Evolutionary conservation across 345 rosid genomes (phyloP), one percentile per base, ranked within the genome.

Genomic region (Ceriops zippeliana): DNA sequence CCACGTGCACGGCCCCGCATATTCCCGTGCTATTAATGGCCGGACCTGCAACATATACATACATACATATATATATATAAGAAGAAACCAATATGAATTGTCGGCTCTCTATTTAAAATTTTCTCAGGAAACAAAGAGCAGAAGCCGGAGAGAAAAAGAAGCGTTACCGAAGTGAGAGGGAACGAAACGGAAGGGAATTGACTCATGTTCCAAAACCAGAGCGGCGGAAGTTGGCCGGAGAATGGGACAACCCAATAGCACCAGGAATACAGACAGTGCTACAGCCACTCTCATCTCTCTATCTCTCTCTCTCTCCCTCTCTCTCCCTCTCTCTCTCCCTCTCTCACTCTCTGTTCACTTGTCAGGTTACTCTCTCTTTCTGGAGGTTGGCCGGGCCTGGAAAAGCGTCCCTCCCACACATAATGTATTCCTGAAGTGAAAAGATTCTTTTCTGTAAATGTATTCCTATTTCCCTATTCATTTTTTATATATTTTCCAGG

Each of bases 151-250:
- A 35, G 69, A 49, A 58, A 38, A 22, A 22, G 61, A 32, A 24
- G 24, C 42, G 61, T 78, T 78, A 88, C 95, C 95, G 74, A 67
- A 88, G 82, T 87, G 87, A 63, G 95, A 92, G 46, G 97, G 92
- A 74, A 88, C 86, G 83, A 83, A 89, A 21, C 84, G 62, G 71
- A 85, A 90, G 67, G 84, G 73, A 62, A 78, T 42, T 61, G 82
- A 80, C 67, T 73, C 75, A 57, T 90, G 82, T 68, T 80, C 78
- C 68, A 86, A 78, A 38, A 87, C 72, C 47, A 88, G 83, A 28
- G 85, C 68, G 24, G 95, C 84, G 11, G 79, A 75, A 6, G 82
- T 58, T 13, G 71, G 28, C 7, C 46, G 76, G 16, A 84, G 24
- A 1, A 75, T 71, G 24, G n/a, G 72, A 74, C 70, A 63, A 59